These are phyloP conservation scores for Beauveria rudraprayagi DNA, from an alignment of 2,329 filamentous ascomycete genomes.

Conservation along the genomic window DNA sequence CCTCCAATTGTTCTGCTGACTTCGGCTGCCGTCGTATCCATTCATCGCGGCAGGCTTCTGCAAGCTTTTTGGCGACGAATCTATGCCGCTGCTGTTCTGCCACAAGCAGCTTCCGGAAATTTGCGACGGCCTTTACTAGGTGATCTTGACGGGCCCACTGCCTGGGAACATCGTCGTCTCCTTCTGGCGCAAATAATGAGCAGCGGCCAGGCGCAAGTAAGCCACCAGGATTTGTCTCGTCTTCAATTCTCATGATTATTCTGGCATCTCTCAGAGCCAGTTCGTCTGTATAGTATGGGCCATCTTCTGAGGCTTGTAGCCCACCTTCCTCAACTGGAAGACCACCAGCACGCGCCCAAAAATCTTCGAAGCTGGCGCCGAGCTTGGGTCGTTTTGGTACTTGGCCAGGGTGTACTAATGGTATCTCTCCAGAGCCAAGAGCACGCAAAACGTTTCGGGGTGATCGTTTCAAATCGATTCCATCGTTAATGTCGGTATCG, in stretches of 20 bases:
- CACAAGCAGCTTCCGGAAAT: constrained; percentile 73
- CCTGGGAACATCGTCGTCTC: constrained; percentile 60
- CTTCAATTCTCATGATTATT: constrained; percentile 60
- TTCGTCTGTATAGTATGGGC: constrained; percentile 49
- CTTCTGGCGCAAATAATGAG: constrained; percentile 64
- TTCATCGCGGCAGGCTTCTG: constrained; percentile 68
- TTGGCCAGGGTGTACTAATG: constrained; percentile 52
- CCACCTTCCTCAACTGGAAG: constrained; percentile 53
- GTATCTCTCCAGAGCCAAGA: constrained; percentile 33
- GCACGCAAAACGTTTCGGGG: constrained; percentile 44
- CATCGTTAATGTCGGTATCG: constrained; percentile 19
- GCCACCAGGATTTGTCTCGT: constrained; percentile 67
- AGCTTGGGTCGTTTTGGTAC: constrained; percentile 45
- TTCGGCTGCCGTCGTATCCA: constrained; percentile 69
- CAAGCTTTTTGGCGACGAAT: constrained; percentile 68
- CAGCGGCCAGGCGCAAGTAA: constrained; percentile 63
- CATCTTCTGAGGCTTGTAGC: constrained; percentile 47
- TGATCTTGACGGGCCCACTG: constrained; percentile 89
- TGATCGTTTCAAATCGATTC: constrained; percentile 21
- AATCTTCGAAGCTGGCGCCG: constrained; percentile 49
- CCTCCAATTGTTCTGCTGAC: constrained; percentile 70
- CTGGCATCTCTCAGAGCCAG: constrained; percentile 60
- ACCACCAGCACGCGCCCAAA: constrained; percentile 40
- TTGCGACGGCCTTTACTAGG: constrained; percentile 66
- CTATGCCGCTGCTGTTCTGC: constrained; percentile 73